Conservation (phyloP, 352 stramenopile genomes). For the Pythium sukuiense region DNA sequence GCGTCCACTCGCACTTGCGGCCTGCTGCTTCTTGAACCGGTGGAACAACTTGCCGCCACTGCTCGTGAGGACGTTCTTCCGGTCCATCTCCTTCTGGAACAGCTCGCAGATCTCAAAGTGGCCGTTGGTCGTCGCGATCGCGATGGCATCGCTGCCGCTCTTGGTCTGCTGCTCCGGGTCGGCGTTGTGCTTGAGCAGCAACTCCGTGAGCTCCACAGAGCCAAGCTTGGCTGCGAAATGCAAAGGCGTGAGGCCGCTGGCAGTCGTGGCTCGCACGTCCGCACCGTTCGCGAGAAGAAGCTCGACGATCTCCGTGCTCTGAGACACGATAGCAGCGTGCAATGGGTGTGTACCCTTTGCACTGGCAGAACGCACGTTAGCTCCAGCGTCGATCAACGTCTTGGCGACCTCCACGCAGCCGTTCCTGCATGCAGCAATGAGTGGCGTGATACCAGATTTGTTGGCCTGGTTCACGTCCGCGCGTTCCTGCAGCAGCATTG, state of each 20-base stretch:
- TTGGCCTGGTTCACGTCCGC: slow-evolving; percentile 64
- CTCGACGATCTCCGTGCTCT: slow-evolving; percentile 67
- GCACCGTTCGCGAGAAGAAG: slow-evolving; percentile 61
- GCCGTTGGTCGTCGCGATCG: slow-evolving; percentile 71
- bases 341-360: slow-evolving; percentile 61
- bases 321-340: slow-evolving; percentile 64
- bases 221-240: slow-evolving; percentile 76
- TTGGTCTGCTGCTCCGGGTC: slow-evolving; percentile 70
- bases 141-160: slow-evolving; percentile 74
- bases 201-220: slow-evolving; percentile 55
- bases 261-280: slow-evolving; percentile 68
- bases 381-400: slow-evolving; percentile 49
- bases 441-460: slow-evolving; percentile 59
- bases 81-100: slow-evolving; percentile 44
- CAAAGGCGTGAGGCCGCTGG: slow-evolving; percentile 72
- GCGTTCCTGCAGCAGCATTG: slow-evolving; percentile 63
- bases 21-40: slow-evolving; percentile 23
- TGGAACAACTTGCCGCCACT: slow-evolving; percentile 27
- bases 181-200: slow-evolving; percentile 62
- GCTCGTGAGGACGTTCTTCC: slow-evolving; percentile 24
- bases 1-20: background rate
- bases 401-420: slow-evolving; percentile 57
- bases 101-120: slow-evolving; percentile 65
- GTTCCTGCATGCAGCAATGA: slow-evolving; percentile 72
- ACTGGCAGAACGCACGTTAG: slow-evolving; percentile 44